Base-by-base conservation (phyloP, 1,284 basidiomycete species). In the Ustilago crameri region DNA sequence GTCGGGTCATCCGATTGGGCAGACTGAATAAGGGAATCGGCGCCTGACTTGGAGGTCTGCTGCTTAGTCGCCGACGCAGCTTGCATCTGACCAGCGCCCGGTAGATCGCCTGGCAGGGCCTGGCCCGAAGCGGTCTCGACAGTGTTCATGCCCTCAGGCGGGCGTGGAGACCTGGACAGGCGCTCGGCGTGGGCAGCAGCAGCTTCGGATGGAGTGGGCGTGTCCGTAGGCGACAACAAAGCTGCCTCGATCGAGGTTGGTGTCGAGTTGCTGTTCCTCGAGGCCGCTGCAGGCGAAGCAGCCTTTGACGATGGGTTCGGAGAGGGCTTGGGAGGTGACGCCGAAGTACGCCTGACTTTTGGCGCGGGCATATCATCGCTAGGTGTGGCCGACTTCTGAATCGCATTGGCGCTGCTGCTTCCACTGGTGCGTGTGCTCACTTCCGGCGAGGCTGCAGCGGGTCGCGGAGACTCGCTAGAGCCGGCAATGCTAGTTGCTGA, bases 71-170 rank as follows among this genome's bases (percentile, higher is more conserved):
- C 68, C 27, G 68, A 71, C 1, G 53, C 44, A 0, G 62, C 68
- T 10, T 65, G 61, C 62, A 65, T 65, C 57, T 71, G 68, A 40
- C 62, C 62, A 3, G 68, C 68, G 20, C 43, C 68, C 5, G 61
- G 62, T 4, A 71, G 26, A 5, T 65, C 58, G 22, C 50, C 51
- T 23, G 68, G 68, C 27, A 71, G 17, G 3, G 54, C 57, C 26
- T 71, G 68, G 3, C 68, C 62, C 5, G 68, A 57, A 4, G 57
- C 53, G 0, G 58, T 44, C 58, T 71, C 68, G 38, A 65, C 68
- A 2, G 55, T 30, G 17, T 18, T n/a, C 15, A 30, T 51, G 0
- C 51, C 26, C 15, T 65, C 58, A 9, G 59, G 51, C 18, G 60
- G 44, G 26, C 60, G n/a, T 2, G 64, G 64, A 41, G 64, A 61